phyloP scores from a whole-genome alignment of 148 eudicot species.

The Nyssa sinensis region DNA sequence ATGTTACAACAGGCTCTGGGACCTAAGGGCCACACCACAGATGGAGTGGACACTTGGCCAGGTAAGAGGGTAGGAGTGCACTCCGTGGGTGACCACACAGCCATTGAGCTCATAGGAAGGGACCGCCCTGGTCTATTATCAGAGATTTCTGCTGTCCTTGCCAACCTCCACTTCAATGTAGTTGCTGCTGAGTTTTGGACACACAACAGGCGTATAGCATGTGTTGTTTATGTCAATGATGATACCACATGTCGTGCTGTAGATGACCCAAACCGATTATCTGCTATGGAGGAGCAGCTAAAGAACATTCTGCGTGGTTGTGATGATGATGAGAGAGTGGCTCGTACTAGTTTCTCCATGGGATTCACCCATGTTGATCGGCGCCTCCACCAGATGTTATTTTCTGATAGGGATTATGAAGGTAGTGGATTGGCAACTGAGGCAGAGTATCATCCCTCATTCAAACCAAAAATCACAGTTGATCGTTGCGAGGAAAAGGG shows the following conservation, averaged over 20 bases:
- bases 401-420: slow-evolving; percentile 73
- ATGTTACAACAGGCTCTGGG: slow-evolving; percentile 54
- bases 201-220: slow-evolving; percentile 67
- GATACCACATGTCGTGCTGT: slow-evolving; percentile 43
- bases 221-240: slow-evolving; percentile 61
- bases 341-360: slow-evolving; percentile 47
- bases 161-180: slow-evolving; percentile 63
- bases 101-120: slow-evolving; percentile 64
- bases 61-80: slow-evolving; percentile 63
- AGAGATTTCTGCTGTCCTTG: slow-evolving; percentile 65
- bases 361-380: slow-evolving; percentile 72
- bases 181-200: slow-evolving; percentile 84
- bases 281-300: slow-evolving; percentile 69
- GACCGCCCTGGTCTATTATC: slow-evolving; percentile 82
- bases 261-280: slow-evolving; percentile 48
- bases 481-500: slow-evolving; percentile 72
- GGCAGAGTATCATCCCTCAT: slow-evolving; percentile 24
- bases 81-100: slow-evolving; percentile 56
- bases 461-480: slow-evolving; percentile 42
- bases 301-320: slow-evolving; percentile 54
- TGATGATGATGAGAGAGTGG: slow-evolving; percentile 46
- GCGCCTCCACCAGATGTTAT: slow-evolving; percentile 80
- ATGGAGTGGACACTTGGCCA: slow-evolving; percentile 42
- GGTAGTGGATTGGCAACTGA: slow-evolving; percentile 24
- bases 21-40: slow-evolving; percentile 61